Percentiles rank a stretch among this genome's conserved stretches.
phyloP scores from a whole-genome alignment of 306 rosid genomes.

The Adenanthera pavonina region DNA sequence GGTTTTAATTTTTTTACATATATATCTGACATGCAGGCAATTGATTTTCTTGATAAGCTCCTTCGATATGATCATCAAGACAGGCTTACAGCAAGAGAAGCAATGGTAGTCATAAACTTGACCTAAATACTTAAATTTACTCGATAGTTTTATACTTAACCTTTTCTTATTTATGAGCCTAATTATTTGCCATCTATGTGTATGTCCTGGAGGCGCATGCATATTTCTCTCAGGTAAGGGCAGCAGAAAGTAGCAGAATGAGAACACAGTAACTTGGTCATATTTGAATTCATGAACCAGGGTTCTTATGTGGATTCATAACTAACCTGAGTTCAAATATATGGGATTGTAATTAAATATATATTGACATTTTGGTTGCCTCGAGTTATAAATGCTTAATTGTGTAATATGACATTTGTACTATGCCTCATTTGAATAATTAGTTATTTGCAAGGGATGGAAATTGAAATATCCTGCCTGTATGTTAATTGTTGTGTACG shows the following conservation, averaged over 20 bases:
- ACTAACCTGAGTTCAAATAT: slow-evolving; percentile 41
- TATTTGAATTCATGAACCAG: slow-evolving; percentile 39
- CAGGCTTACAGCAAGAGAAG: slow-evolving; percentile 95
- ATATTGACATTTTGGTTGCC: slow-evolving; percentile 42
- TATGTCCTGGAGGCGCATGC: slow-evolving; percentile 71
- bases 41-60: slow-evolving; percentile 97
- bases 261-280: slow-evolving; percentile 58
- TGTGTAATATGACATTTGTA: slow-evolving; percentile 43
- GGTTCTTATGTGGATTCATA: slow-evolving; percentile 38
- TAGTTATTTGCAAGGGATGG: slow-evolving; percentile 17
- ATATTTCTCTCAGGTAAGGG: slow-evolving; percentile 90
- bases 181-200: slow-evolving; percentile 27
- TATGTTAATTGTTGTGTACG: neutral
- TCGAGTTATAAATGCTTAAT: slow-evolving; percentile 34
- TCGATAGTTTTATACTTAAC: neutral
- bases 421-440: slow-evolving; percentile 35
- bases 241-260: slow-evolving; percentile 95
- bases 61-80: slow-evolving; percentile 96
- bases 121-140: neutral
- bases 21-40: slow-evolving; percentile 66
- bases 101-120: slow-evolving; percentile 66
- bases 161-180: too few species aligned
- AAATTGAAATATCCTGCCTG: neutral
- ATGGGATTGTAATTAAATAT: slow-evolving; percentile 52
- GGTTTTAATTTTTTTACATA: slow-evolving; percentile 37